These are phyloP conservation scores for Candida labiduridarum DNA, from an alignment of 1,139 yeast species.

Conservation along the genomic window DNA sequence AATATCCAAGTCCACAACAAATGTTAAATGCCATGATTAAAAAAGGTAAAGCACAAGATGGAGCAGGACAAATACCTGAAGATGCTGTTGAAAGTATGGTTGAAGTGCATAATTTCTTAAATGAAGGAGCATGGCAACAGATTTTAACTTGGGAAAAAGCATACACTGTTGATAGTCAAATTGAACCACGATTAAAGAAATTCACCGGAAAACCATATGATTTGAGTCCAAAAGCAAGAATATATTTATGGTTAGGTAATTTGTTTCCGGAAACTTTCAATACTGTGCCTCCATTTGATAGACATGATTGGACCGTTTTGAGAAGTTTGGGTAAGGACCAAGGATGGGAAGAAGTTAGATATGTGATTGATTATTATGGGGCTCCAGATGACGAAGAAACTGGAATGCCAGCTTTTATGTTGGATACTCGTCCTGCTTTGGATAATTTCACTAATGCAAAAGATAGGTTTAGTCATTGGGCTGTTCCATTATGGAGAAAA, in stretches of 20 bases:
- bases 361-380: slow-evolving; percentile 90
- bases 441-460: slow-evolving; percentile 64
- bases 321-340: slow-evolving; percentile 56
- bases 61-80: slow-evolving; percentile 60
- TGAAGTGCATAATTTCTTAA: slow-evolving; percentile 91
- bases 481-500: slow-evolving; percentile 41
- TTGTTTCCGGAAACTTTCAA: slow-evolving; percentile 74
- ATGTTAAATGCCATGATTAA: slow-evolving; percentile 97
- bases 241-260: slow-evolving; percentile 66
- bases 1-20: slow-evolving; percentile 98
- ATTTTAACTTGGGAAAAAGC: slow-evolving; percentile 85
- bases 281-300: slow-evolving; percentile 88
- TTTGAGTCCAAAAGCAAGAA: slow-evolving; percentile 82
- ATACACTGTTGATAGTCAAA: slow-evolving; percentile 50
- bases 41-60: slow-evolving; percentile 79
- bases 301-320: slow-evolving; percentile 98
- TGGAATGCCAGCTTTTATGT: slow-evolving; percentile 86
- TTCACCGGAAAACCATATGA: slow-evolving; percentile 94
- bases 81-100: slow-evolving; percentile 98
- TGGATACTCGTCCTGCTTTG: slow-evolving; percentile 95
- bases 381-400: slow-evolving; percentile 90
- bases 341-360: slow-evolving; percentile 64
- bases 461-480: slow-evolving; percentile 65
- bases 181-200: slow-evolving; percentile 75
- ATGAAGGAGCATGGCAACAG: slow-evolving; percentile 98